Base-by-base conservation (phyloP, 2,329 filamentous ascomycete genomes). In the Botrytis elliptica region DNA sequence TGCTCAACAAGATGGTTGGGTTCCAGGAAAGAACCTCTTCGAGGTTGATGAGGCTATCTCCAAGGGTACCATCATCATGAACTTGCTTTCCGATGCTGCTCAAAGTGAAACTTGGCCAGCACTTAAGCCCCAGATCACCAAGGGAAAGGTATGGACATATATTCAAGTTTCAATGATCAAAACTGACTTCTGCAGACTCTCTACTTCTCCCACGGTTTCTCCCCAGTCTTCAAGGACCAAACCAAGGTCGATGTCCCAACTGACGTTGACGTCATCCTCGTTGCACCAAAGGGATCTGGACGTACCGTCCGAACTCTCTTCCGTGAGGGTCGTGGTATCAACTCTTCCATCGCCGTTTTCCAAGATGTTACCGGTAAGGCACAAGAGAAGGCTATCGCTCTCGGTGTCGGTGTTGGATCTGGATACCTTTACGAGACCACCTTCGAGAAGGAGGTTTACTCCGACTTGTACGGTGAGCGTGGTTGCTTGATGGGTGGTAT, bases 161-260 rank as follows among this genome's bases (percentile, higher is more conserved):
- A 36, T 55, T 20, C 42, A 12, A 14, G 46, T 49, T 66, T 62
- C 42, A 4, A 40, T 29, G 25, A 40, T 55, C n/a, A 66, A 76
- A 74, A 71, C 77, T 80, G 70, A 75, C 52, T 49, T 69, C 60
- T 20, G 49, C 78, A 96, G 95, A 99, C 96, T 76, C 93, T 99
- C 81, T 99, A 99, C 92, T 99, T 99, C 91, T 98, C 96, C 80
- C 96, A 99, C 91, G 96, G 96, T 83, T 99, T 99, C 93, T 98
- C 96, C 77, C 96, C 96, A 84, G 95, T 99, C 86, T 99, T 99
- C 93, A 98, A 98, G 90, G 92, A 97, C 85, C 91, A 96, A 84
- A 99, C 96, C 90, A 97, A 98, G 86, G 96, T 99, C 84, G 96
- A 99, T 77, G 93, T 98, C 77, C 96, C 96, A 86, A 90, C 85